Base-by-base conservation (phyloP, 441 rosid genomes). In the Adansonia gregorii region DNA sequence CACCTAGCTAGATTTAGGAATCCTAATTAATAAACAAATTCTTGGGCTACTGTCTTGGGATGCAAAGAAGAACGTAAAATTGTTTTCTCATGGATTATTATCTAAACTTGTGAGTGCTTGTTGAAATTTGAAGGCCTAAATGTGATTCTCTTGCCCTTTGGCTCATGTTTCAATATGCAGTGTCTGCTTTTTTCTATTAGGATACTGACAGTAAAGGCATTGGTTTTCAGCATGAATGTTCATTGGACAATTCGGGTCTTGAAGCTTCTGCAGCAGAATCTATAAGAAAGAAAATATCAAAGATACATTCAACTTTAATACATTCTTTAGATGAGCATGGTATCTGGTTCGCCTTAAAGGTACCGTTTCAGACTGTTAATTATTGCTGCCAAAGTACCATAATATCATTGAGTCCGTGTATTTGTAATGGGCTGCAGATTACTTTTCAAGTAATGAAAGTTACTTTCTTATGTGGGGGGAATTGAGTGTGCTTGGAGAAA, bases 281-380 rank as follows among this genome's bases (percentile, higher is more conserved):
- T 45, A 79, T 82, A 24, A 63, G 51, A 52, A 88, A 83, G 80
- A 91, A 82, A 78, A 71, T 94, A 71, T 65, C 70, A 14, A 89
- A 69, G 80, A 84, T 89, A 59, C 75, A 75, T 78, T 87, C 87
- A 27, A 61, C 81, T 52, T 80, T 97, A 61, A 71, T 85, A n/a
- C 88, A 84, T 83, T 97, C 98, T 82, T 79, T 92, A 84, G 86
- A 77, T 27, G 89, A 91, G 46, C 95, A 92, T 9, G 99, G 99
- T 24, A 83, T 88, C 75, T 92, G 88, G 92, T 79, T 90, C 85
- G 97, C 99, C 39, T 84, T 67, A 31, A 93, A 92, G 99, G 99
- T 97, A 82, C 45, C 39, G 22, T 19, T 77, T 60, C 46, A 35
- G 4, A 56, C 52, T 80, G 52, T 73, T 58, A 58, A 51, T 63